Percentiles rank a stretch among this genome's conserved stretches.
Conservation (phyloP, 495 filamentous ascomycete species). For the Trichoderma erinaceum region DNA sequence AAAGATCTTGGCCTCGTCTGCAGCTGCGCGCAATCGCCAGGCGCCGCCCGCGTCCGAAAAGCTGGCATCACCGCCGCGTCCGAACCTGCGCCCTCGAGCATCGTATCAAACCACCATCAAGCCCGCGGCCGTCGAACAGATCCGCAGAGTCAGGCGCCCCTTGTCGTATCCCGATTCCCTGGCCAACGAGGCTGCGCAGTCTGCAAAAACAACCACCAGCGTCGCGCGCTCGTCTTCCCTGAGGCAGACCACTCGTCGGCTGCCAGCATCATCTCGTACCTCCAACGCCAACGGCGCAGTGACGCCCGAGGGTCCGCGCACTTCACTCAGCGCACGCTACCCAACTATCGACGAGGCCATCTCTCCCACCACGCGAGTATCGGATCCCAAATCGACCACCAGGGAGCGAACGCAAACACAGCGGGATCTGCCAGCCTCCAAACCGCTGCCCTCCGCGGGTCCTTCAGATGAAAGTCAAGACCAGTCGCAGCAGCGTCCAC, state of each 20-base stretch:
- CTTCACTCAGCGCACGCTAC: not conserved
- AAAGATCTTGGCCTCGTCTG: constrained; percentile 6
- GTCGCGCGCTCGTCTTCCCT: constrained; percentile 21
- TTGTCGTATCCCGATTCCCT: constrained; percentile 35
- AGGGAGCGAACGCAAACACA: constrained; percentile 34
- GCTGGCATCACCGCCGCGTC: constrained; percentile 16
- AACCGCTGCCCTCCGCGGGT: constrained; percentile 25
- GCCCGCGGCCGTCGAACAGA: constrained; percentile 22
- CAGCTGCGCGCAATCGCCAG: constrained; percentile 17
- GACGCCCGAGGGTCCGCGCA: not conserved
- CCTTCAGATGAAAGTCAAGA: constrained; percentile 35
- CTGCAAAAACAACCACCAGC: not conserved
- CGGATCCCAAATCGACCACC: constrained; percentile 21
- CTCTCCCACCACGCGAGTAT: constrained; percentile 11
- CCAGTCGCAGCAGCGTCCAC: constrained; percentile 33
- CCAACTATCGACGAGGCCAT: not conserved
- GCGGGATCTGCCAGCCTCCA: constrained; percentile 35
- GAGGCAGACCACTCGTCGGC: constrained; percentile 7
- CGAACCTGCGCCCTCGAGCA: constrained; percentile 28
- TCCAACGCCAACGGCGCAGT: not conserved
- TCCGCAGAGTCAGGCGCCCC: constrained; percentile 31
- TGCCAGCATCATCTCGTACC: constrained; percentile 8
- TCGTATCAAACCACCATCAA: constrained; percentile 31
- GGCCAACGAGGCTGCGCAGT: constrained; percentile 13
- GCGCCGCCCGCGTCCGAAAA: constrained; percentile 19